A percentile compares a stretch with the other conserved stretches of the same genome.
These are phyloP conservation scores for Coemansia sp. DNA, from an alignment of 192 early-diverging fungal genomes.

Conservation along the genomic window DNA sequence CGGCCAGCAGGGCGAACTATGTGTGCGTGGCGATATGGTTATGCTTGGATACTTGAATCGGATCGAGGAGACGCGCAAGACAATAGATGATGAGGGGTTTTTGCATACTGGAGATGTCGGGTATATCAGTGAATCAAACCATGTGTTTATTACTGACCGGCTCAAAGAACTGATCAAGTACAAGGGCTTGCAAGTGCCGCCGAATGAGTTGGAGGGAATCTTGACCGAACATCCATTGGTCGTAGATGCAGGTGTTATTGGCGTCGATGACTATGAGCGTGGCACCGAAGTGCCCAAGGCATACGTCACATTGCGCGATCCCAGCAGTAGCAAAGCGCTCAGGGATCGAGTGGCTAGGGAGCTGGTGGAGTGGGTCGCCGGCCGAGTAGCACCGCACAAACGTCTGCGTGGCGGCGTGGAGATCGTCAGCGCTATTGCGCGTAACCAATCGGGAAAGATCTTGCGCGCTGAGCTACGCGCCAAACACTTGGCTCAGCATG, in stretches of 20 bases:
- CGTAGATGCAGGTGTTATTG: constrained; percentile 71
- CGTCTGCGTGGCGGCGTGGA: constrained; percentile 46
- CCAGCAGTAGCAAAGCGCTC: background rate
- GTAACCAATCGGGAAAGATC: constrained; percentile 48
- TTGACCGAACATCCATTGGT: constrained; percentile 70
- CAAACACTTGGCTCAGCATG: constrained; percentile 12
- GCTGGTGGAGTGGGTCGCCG: constrained; percentile 26
- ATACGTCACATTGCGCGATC: constrained; percentile 62
- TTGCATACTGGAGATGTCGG: constrained; percentile 85
- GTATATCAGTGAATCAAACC: constrained; percentile 64
- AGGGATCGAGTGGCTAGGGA: background rate
- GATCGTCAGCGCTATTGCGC: constrained; percentile 27
- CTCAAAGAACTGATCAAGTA: constrained; percentile 94
- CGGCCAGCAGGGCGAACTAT: constrained; percentile 78
- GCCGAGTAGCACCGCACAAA: constrained; percentile 43
- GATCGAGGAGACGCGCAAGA: constrained; percentile 67
- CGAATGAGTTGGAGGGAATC: constrained; percentile 83
- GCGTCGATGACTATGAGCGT: constrained; percentile 60
- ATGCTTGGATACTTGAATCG: constrained; percentile 87
- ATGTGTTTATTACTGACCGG: constrained; percentile 69
- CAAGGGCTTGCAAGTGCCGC: constrained; percentile 81
- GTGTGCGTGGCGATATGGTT: constrained; percentile 78
- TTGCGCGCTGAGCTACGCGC: constrained; percentile 34
- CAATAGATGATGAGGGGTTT: constrained; percentile 75
- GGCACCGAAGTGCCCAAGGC: constrained; percentile 78